Evolutionary conservation across 371 early-diverging fungal genomes (phyloP).

Genomic region (Syncephalastrum sp.): DNA sequence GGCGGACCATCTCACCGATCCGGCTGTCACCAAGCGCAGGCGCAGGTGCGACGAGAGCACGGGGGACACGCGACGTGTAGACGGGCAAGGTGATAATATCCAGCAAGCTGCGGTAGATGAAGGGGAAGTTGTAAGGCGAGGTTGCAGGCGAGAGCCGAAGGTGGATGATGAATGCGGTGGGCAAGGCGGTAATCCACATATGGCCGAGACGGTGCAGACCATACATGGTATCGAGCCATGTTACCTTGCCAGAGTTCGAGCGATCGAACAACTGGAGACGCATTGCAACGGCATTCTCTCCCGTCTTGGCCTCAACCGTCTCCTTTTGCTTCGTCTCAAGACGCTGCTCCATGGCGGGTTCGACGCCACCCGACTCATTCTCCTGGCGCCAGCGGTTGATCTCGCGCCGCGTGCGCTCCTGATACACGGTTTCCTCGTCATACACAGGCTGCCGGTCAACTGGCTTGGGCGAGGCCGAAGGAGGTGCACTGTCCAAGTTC

Average conservation of each 20-base stretch:
- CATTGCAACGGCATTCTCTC: constrained; percentile 8
- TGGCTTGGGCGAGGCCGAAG: constrained; percentile 28
- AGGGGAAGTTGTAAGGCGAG: constrained; percentile 44
- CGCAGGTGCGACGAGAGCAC: constrained; percentile 22
- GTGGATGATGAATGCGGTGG: constrained; percentile 39
- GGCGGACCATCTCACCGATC: constrained; percentile 14
- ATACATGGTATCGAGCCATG: constrained; percentile 20
- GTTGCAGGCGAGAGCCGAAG: constrained; percentile 39
- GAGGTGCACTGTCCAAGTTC: constrained; percentile 40
- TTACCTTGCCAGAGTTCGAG: constrained; percentile 25
- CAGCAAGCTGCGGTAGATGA: constrained; percentile 35
- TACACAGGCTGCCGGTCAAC: constrained; percentile 33
- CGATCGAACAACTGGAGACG: constrained; percentile 31
- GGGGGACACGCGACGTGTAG: constrained; percentile 27
- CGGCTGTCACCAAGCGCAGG: constrained; percentile 21
- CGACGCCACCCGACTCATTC: background rate
- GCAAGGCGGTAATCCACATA: constrained; percentile 34
- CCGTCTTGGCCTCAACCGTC: constrained; percentile 19
- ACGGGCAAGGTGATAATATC: constrained; percentile 42
- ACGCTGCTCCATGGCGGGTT: background rate
- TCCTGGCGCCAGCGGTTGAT: constrained; percentile 23
- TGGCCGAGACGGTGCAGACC: constrained; percentile 35
- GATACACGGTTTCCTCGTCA: constrained; percentile 33
- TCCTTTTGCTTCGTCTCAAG: constrained; percentile 10
- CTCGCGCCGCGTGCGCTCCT: constrained; percentile 29